These are phyloP conservation scores for Agaricus subrufescens DNA, from an alignment of 768 basidiomycete species.

Conservation along the genomic window DNA sequence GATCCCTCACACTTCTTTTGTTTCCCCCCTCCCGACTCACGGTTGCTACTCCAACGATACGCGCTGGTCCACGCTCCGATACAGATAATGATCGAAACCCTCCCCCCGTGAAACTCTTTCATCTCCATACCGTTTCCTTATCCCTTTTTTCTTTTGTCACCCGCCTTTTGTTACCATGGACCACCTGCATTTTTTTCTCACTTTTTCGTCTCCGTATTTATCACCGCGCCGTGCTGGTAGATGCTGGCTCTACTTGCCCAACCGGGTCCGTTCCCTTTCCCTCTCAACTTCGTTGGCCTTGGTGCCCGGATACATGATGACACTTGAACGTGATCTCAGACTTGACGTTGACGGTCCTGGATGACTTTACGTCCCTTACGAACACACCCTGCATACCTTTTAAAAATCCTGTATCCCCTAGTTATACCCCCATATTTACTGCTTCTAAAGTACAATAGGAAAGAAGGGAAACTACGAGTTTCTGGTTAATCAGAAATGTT, in stretches of 20 bases:
- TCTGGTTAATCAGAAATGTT: constrained; percentile 50
- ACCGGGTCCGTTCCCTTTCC: not conserved
- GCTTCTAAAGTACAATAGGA: constrained; percentile 35
- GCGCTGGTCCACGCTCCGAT: too few relatives aligned
- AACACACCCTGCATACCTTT: too few relatives aligned
- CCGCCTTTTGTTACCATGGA: not conserved
- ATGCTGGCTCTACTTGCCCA: not conserved
- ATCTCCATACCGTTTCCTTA: not conserved
- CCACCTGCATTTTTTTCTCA: too few relatives aligned
- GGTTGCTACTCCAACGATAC: not conserved
- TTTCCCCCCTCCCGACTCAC: not conserved
- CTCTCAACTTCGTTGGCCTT: not conserved
- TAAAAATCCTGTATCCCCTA: not conserved
- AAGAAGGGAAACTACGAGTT: constrained; percentile 43
- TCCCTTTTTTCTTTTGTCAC: not conserved
- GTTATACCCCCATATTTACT: not conserved
- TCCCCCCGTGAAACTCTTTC: too few relatives aligned
- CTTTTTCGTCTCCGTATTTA: too few relatives aligned
- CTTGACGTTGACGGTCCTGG: too few relatives aligned
- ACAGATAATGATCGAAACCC: too few relatives aligned
- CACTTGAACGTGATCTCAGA: too few relatives aligned
- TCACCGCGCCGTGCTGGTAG: too few relatives aligned
- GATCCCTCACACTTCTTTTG: not conserved
- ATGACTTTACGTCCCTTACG: too few relatives aligned
- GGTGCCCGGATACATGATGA: too few relatives aligned